Base-by-base conservation (phyloP, 2,329 filamentous ascomycete species). In the Paracorniculantispora psalliotae region DNA sequence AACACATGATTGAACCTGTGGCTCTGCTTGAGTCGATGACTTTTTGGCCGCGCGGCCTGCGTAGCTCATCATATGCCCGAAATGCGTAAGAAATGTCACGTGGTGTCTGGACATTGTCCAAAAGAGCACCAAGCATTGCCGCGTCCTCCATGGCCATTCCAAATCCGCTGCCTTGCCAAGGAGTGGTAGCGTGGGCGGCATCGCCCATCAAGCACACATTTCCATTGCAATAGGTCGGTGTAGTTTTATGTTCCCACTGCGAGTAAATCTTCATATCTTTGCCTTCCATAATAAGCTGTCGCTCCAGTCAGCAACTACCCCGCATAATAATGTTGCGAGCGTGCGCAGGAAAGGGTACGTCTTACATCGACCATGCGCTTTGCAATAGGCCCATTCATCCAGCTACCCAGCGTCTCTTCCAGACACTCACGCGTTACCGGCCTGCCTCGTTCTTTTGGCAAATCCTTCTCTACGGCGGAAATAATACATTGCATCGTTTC, bases 131-230 rank as follows among this genome's bases (percentile, higher is more conserved):
- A 2, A 69, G 62, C 2, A 68, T n/a, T n/a, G n/a, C n/a, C n/a
- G n/a, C n/a, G n/a, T n/a, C n/a, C n/a, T n/a, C n/a, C n/a, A n/a
- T n/a, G n/a, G n/a, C n/a, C n/a, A 64, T 62, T 2, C 62, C 67
- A 1, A 63, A 64, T 1, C 67, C 66, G 3, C 63, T 61, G 3
- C 61, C 68, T 37, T 67, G 64, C 48, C 64, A 68, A 0, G 68
- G 68, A 1, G 64, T 66, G 15, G 62, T 63, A 6, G 66, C 66
- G 52, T 69, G 66, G 1, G 67, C 66, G 1, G 66, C 66, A 55
- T 68, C 66, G 15, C 66, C 66, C 1, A 67, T 61, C 8, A 68
- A 61, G 33, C n/a, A 67, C 0, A 66, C 57, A 2, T n/a, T n/a
- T n/a, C n/a, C n/a, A n/a, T n/a, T n/a, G n/a, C n/a, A n/a, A n/a